phyloP scores from a whole-genome alignment of 352 stramenopile genomes.

The Phytophthora podocarpi region DNA sequence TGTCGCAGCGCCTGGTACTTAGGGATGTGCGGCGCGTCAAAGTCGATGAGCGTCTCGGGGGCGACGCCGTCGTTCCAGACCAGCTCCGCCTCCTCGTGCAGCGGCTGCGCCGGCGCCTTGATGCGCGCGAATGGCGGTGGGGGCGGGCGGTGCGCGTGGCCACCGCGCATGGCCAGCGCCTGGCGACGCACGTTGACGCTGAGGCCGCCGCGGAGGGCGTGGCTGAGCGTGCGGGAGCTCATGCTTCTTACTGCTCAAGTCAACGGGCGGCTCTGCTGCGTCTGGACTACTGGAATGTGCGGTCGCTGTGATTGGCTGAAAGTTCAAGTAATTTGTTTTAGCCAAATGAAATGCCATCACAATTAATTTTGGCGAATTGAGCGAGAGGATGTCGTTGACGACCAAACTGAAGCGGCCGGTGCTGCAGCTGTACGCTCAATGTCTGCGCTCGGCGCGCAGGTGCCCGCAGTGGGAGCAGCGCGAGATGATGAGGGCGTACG shows the following conservation, averaged over 20 bases:
- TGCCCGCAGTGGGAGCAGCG: conserved; percentile 84
- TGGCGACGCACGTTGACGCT: conserved; percentile 60
- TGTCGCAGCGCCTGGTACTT: conserved; percentile 78
- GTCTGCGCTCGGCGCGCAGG: conserved; percentile 70
- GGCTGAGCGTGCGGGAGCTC: conserved; percentile 66
- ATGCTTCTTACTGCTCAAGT: conserved; percentile 34
- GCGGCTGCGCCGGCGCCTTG: conserved; percentile 55
- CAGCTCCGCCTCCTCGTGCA: conserved; percentile 82
- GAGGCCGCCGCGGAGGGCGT: conserved; percentile 63
- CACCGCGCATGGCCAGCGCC: conserved; percentile 51
- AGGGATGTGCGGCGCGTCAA: conserved; percentile 85
- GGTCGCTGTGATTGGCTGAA: conserved; percentile 29
- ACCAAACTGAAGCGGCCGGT: conserved; percentile 42
- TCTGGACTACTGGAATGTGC: conserved; percentile 25
- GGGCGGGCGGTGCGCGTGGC: conserved; percentile 66
- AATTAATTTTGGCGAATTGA: conserved; percentile 13
- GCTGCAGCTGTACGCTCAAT: conserved; percentile 71
- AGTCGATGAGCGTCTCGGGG: conserved; percentile 89
- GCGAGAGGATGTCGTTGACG: neutral
- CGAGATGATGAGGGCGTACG: conserved; percentile 85
- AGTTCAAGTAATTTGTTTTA: conserved; percentile 16
- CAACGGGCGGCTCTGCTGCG: conserved; percentile 29
- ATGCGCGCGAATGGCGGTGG: conserved; percentile 84
- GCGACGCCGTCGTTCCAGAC: conserved; percentile 89
- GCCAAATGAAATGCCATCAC: conserved; percentile 9